These are phyloP conservation scores for Saccharomycopsis fibuligera DNA, from an alignment of 805 yeast species.

Conservation along the genomic window DNA sequence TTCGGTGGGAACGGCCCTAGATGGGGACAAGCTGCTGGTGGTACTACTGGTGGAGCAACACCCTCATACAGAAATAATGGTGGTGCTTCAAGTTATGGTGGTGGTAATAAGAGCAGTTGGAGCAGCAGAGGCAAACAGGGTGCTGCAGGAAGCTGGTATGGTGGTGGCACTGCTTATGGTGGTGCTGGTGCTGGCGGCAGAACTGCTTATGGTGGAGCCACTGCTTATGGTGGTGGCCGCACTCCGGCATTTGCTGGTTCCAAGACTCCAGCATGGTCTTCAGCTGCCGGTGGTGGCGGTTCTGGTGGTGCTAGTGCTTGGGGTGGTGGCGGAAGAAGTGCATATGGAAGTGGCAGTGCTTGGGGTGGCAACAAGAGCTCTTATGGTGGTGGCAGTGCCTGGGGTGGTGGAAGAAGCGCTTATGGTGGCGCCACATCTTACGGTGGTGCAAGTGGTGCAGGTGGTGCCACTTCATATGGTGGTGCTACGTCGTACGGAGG, in stretches of 20 bases:
- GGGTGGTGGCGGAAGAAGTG: constrained; percentile 45
- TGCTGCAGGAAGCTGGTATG: constrained; percentile 24
- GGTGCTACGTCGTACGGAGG: constrained; percentile 33
- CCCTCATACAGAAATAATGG: constrained; percentile 25
- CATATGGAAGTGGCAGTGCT: constrained; percentile 45
- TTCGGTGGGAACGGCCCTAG: constrained; percentile 24
- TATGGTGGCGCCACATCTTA: constrained; percentile 24
- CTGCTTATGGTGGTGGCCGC: constrained; percentile 23
- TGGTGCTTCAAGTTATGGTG: constrained; percentile 30
- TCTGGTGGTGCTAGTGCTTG: constrained; percentile 43
- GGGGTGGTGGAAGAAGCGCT: constrained; percentile 29
- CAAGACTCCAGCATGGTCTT: constrained; percentile 31
- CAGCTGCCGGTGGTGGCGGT: constrained; percentile 27
- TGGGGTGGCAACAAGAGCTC: constrained; percentile 36
- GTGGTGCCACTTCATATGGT: constrained; percentile 24
- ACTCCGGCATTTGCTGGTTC: constrained; percentile 27
- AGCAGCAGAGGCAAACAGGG: constrained; percentile 32
- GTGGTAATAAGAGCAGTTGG: constrained; percentile 10
- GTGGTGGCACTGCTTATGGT: constrained; percentile 24
- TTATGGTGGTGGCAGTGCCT: constrained; percentile 37
- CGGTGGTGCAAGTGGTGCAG: constrained; percentile 17
- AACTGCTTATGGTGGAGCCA: constrained; percentile 21
- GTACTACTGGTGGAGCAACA: constrained; percentile 15
- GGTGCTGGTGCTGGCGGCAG: constrained; percentile 21
- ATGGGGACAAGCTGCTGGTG: constrained; percentile 22